Percentiles rank a stretch among this genome's conserved stretches.
Conservation (phyloP, 176 grass and related monocot species). For the Avena atlantica region DNA sequence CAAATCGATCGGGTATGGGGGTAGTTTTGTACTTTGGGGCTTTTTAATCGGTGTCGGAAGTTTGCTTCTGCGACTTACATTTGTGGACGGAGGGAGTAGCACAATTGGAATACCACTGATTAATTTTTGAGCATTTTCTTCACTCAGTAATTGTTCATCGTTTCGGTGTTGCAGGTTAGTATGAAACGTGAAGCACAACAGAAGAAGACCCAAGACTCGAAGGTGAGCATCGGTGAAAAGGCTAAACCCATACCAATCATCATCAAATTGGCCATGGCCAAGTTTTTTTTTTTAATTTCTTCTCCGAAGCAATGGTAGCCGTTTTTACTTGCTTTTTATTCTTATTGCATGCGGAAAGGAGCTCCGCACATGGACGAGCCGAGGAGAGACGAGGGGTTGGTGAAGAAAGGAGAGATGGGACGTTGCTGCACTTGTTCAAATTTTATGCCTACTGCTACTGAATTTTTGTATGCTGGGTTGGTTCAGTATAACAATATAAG, state of each 20-base stretch:
- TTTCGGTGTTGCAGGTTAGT: conserved; percentile 58
- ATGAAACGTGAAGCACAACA: conserved; percentile 63
- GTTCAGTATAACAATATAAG: no score
- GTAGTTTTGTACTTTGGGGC: no score
- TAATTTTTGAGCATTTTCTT: background rate
- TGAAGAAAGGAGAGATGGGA: no score
- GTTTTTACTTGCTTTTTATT: background rate
- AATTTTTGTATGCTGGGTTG: no score
- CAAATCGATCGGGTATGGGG: no score
- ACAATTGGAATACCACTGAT: background rate
- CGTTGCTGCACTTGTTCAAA: no score
- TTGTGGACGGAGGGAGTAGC: conserved; percentile 21
- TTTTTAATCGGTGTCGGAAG: no score
- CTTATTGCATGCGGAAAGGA: background rate
- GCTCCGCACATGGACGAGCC: no score
- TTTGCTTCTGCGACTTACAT: no score
- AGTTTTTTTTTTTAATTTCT: conserved; percentile 48
- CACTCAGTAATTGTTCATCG: background rate
- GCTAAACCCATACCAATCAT: conserved; percentile 79
- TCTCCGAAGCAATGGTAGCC: background rate
- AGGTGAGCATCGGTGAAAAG: conserved; percentile 82
- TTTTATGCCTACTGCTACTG: no score
- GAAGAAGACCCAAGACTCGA: conserved; percentile 77
- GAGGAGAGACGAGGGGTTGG: no score
- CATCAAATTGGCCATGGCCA: conserved; percentile 75